Evolutionary conservation across 2,329 filamentous ascomycete genomes (phyloP).

Genomic region (Paraphaeosphaeria minitans): DNA sequence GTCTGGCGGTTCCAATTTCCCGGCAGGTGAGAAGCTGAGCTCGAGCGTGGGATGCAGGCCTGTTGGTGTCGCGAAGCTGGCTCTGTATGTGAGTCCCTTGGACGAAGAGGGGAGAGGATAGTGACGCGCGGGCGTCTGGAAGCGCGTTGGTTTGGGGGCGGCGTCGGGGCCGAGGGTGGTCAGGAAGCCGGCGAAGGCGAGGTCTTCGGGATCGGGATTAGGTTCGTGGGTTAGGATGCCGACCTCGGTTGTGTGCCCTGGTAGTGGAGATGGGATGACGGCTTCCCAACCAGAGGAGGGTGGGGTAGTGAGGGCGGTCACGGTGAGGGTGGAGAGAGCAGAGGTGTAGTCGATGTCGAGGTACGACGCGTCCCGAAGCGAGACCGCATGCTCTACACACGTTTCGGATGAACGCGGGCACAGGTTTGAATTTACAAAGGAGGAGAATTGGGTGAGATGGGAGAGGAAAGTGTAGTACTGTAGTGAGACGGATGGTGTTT

Average conservation of each 20-base stretch:
- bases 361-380: conserved; percentile 61
- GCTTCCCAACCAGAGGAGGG: conserved; percentile 53
- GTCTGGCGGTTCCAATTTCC: conserved; percentile 53
- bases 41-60: conserved; percentile 84
- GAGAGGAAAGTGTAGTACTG: conserved; percentile 74
- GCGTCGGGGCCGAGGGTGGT: conserved; percentile 77
- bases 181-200: conserved; percentile 78
- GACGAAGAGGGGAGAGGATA: conserved; percentile 55
- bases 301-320: conserved; percentile 67
- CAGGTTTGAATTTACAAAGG: conserved; percentile 58
- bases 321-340: conserved; percentile 66
- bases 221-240: conserved; percentile 74
- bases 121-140: conserved; percentile 86
- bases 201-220: conserved; percentile 70
- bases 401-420: conserved; percentile 55
- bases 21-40: conserved; percentile 65
- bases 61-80: conserved; percentile 70
- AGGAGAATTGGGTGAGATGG: conserved; percentile 59
- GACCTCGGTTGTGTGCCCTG: conserved; percentile 71
- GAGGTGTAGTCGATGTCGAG: conserved; percentile 80
- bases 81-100: conserved; percentile 65
- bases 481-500: conserved; percentile 63
- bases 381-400: conserved; percentile 58
- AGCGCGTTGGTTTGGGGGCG: conserved; percentile 74
- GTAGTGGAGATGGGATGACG: conserved; percentile 40